phyloP scores from a whole-genome alignment of 805 yeast species.

The Myxozyma kluyveri region DNA sequence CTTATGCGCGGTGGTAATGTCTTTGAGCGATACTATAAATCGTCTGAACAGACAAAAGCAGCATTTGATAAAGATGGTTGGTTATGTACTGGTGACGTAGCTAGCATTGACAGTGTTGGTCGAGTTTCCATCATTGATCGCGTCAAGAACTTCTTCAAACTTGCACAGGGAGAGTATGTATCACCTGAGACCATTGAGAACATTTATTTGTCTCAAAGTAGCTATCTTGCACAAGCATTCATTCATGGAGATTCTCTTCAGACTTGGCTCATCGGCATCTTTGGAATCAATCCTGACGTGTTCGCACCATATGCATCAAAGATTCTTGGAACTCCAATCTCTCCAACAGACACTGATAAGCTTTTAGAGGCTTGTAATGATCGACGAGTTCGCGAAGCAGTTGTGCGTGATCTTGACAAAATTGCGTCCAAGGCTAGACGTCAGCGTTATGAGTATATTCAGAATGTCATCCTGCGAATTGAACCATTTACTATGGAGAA shows the following conservation, averaged over 20 bases:
- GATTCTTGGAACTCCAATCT: slow-evolving; percentile 30
- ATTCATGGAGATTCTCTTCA: slow-evolving; percentile 63
- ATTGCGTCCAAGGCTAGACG: slow-evolving; percentile 42
- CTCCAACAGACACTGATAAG: slow-evolving; percentile 34
- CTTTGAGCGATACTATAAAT: slow-evolving; percentile 55
- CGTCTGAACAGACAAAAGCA: slow-evolving; percentile 52
- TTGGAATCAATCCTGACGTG: slow-evolving; percentile 58
- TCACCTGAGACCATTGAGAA: slow-evolving; percentile 77
- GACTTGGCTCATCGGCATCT: slow-evolving; percentile 56
- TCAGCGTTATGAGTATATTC: slow-evolving; percentile 62
- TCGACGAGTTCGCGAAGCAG: slow-evolving; percentile 41
- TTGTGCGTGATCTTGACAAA: slow-evolving; percentile 43
- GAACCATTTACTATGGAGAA: slow-evolving; percentile 62
- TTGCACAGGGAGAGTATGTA: slow-evolving; percentile 65
- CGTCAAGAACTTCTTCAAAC: slow-evolving; percentile 74
- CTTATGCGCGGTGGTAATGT: slow-evolving; percentile 64
- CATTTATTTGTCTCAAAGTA: slow-evolving; percentile 52
- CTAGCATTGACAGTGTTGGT: slow-evolving; percentile 50
- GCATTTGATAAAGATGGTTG: slow-evolving; percentile 48
- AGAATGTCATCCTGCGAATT: slow-evolving; percentile 50
- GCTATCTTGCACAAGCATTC: slow-evolving; percentile 53
- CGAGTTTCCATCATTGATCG: slow-evolving; percentile 64
- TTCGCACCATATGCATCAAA: slow-evolving; percentile 37
- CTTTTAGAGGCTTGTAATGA: slow-evolving; percentile 38
- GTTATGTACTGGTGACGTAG: slow-evolving; percentile 52